Evolutionary conservation across 345 rosid genomes (phyloP), one percentile per base, ranked within the genome.

Genomic region (Rhizophora apiculata): DNA sequence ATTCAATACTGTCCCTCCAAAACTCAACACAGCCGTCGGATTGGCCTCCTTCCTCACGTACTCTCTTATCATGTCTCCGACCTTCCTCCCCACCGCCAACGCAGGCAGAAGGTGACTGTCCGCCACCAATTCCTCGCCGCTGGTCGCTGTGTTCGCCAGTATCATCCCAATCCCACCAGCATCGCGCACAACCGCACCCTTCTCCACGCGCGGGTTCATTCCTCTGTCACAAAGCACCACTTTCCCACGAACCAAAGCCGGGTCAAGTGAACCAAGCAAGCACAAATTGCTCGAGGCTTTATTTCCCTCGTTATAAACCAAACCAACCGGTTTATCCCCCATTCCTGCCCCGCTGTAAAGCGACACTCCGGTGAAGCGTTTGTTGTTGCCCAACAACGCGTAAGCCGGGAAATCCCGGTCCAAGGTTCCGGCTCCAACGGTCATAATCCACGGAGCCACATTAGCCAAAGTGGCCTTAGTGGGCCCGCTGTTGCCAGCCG

Each of bases 401-500:
- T 69, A 84, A n/a, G 98, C 98, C 2, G 92, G 94, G 43, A 93
- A 89, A 65, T 89, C 87, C 2, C 98, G 86, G 76, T 93, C 98
- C 46, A 93, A 65, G 6, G 97, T 91, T 1, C 94, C 90, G 6
- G 98, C 97, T 0, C 98, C 98, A 19, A 93, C 98, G 7, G 97
- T 93, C 90, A 89, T 79, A 21, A 91, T 87, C 98, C 98, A 93
- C 0, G 98, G 98, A 5, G 98, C 97, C 59, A 85, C 95, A 64
- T 91, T 93, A 0, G 97, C 88, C 26, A 93, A 76, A 0, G 93
- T 75, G 27, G 84, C 83, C 57, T 74, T 65, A 0, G 69, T 32
- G 0, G 98, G 98, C 37, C 98, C 98, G 30, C 87, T 79, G 61
- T 93, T 93, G 0, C 98, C 98, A 15, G 97, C 96, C 0, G 96